Base-by-base conservation (phyloP, 2,329 filamentous ascomycete genomes). In the Beauveria pseudobassiana region DNA sequence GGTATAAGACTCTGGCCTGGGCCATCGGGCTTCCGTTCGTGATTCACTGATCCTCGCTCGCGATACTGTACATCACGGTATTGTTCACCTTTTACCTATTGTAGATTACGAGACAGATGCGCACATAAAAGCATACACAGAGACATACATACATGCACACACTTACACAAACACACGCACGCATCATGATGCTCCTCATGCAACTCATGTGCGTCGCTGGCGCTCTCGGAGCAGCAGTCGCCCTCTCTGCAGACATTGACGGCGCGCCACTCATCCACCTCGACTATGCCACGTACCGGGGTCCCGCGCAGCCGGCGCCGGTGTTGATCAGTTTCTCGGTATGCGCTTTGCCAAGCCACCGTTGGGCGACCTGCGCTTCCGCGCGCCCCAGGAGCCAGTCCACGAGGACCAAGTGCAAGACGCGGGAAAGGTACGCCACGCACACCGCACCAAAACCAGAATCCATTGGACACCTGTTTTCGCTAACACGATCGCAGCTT, bases 331-430 rank as follows among this genome's bases (percentile, higher is more conserved):
- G 66, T 82, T 76, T 66, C 71, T 79, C 3, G 79, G 79, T 14
- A 71, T 80, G 69, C 79, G 81, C 49, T 85, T 78, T 67, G 82
- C 82, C 12, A 74, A 76, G 16, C 73, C 81, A n/a, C 82, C 82
- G 5, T 61, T 79, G 0, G 79, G 76, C 2, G 72, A 81, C 45
- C 71, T 82, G 40, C 76, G 82, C 59, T 85, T 80, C 74, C 72
- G 77, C 28, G 77, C 80, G 20, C 82, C 82, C 0, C 70, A 74
- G 18, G 72, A 77, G 40, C 81, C 81, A 3, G 70, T 69, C 2
- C 70, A 63, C 3, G 68, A 70, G 12, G 63, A 68, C 1, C 67
- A 65, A 2, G 68, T 73, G 0, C 74, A 78, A 69, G 68, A 74
- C 61, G 73, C 76, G 18, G 66, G 74, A 61, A 50, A 71, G 66